phyloP scores from a whole-genome alignment of 2,329 filamentous ascomycete genomes.

The Pezicula carpinea region DNA sequence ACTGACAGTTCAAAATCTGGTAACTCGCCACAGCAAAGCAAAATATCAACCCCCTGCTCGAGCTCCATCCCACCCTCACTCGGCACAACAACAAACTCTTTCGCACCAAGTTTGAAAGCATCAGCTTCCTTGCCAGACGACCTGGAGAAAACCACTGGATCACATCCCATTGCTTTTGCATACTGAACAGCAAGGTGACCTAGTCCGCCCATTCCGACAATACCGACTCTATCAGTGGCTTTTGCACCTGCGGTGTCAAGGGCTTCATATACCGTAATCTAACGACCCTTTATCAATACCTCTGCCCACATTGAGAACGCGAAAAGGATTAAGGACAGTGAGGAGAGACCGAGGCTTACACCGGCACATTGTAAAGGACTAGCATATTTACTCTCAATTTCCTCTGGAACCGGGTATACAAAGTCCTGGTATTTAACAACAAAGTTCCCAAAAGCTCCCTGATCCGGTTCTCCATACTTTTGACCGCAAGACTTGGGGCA shows the following conservation, averaged over 20 bases:
- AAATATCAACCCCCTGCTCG: conserved; percentile 6
- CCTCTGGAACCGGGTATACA: conserved; percentile 33
- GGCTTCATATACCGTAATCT: conserved; percentile 29
- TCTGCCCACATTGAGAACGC: neutral
- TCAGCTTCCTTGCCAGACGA: conserved; percentile 57
- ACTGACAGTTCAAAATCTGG: conserved; percentile 10
- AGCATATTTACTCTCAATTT: conserved; percentile 31
- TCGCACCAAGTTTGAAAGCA: conserved; percentile 51
- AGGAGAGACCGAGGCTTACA: conserved; percentile 14
- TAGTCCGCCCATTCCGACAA: conserved; percentile 67
- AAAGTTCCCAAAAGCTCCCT: conserved; percentile 39
- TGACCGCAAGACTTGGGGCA: conserved; percentile 12
- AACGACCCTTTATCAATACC: neutral
- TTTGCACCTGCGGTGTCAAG: conserved; percentile 25
- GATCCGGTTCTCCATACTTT: conserved; percentile 33
- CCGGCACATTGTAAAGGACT: conserved; percentile 40
- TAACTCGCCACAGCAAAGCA: conserved; percentile 7
- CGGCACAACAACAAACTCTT: conserved; percentile 51
- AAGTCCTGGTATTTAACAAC: conserved; percentile 33
- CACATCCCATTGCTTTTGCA: conserved; percentile 67
- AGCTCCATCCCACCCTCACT: neutral
- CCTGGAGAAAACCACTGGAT: conserved; percentile 61
- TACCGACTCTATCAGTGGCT: conserved; percentile 34
- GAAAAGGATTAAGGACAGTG: no score
- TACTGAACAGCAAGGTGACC: conserved; percentile 69